Base-by-base conservation (phyloP, 1,284 basidiomycete species). In the Leccinum subatratum region DNA sequence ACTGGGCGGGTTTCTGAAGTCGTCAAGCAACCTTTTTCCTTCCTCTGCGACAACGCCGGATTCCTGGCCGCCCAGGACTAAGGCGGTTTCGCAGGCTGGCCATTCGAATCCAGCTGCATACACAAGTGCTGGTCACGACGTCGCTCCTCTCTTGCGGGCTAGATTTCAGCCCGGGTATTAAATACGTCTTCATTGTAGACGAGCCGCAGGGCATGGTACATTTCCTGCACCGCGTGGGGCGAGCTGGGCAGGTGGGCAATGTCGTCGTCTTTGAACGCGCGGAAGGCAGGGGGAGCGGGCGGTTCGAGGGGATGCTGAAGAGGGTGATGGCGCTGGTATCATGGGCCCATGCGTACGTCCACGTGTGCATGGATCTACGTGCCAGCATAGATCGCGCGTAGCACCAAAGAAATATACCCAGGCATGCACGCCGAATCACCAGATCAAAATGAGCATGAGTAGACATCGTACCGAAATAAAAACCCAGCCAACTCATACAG, bases 61-160 rank as follows among this genome's bases (percentile, higher is more conserved):
- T 8, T 8, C 66, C 66, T 59, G 18, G 18, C 28, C 64, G 70
- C 74, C 74, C 6, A 68, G 65, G 3, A 54, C 67, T 7, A 56
- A 7, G 3, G 57, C 59, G 0, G 61, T 65, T 58, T 63, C 42
- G 8, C 64, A 60, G 61, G 64, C 65, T 14, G 67, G 68, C 3
- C 64, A 63, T 8, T 75, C 68, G 14, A 77, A 79, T 54, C 71
- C 73, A 1, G 69, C 71, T n/a, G 34, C 68, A 73, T 6, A 72
- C 91, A 16, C 84, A 89, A 66, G 88, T 95, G 32, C 81, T 96
- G 71, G 84, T 96, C 66, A 95, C 94, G 28, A 96, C 94, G 0
- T 95, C 94, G 11, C 82, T 96, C 25, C 87, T 96, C 34, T 94
- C 93, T n/a, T 86, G 95, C 18, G 95, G 94, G 3, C 83, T 96